Conservation (phyloP, 2,329 filamentous ascomycete species). For the Botryosphaeria dothidea region DNA sequence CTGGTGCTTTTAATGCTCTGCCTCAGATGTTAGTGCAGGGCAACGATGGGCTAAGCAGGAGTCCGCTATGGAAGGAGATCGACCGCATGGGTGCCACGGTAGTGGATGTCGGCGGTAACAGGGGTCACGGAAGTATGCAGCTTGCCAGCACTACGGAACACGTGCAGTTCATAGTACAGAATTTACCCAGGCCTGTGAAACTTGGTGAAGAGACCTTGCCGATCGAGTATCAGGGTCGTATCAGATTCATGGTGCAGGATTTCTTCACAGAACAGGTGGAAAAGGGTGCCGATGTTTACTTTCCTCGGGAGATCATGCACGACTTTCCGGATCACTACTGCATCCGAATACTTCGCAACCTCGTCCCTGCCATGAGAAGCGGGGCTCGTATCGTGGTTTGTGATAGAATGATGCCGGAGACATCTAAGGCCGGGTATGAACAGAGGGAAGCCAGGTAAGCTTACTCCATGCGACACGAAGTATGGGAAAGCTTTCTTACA, state of each 20-base stretch:
- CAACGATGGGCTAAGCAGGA: neutral
- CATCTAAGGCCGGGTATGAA: conserved; percentile 14
- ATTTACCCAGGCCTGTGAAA: conserved; percentile 27
- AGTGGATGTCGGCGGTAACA: conserved; percentile 14
- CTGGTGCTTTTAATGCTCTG: conserved; percentile 1
- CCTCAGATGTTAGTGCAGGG: neutral
- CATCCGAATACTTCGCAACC: conserved; percentile 32
- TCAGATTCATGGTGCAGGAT: conserved; percentile 52
- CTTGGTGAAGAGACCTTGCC: neutral
- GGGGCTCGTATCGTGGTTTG: conserved; percentile 2
- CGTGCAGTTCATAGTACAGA: conserved; percentile 34
- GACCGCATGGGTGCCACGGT: neutral
- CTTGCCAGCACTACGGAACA: conserved; percentile 30
- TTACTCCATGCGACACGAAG: neutral
- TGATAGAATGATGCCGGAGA: conserved; percentile 29
- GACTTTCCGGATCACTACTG: conserved; percentile 57
- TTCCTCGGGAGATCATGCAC: conserved; percentile 62
- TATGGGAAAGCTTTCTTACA: no score
- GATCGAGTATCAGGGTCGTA: conserved; percentile 26
- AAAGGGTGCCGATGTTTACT: conserved; percentile 57
- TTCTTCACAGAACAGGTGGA: conserved; percentile 60
- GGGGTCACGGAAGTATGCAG: conserved; percentile 25
- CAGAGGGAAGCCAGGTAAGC: neutral
- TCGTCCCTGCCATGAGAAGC: conserved; percentile 45
- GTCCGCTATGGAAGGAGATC: neutral